A percentile compares a stretch with the other conserved stretches of the same genome.
Evolutionary conservation across 1,284 basidiomycete genomes (phyloP).

Genomic region (Ceratobasidium sp.): DNA sequence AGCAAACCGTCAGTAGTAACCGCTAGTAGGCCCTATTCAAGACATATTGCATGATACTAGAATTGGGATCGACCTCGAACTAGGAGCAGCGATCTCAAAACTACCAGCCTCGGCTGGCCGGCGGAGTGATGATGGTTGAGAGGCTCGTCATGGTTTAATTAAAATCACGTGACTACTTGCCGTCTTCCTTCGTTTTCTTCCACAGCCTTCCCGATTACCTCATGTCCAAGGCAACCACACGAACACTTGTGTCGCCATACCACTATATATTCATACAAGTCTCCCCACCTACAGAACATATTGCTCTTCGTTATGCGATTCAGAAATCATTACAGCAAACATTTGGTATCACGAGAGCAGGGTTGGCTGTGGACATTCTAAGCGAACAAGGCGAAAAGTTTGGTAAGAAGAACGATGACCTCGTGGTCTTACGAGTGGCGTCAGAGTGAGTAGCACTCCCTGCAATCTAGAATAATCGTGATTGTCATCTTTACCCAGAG

Average conservation of each 20-base stretch:
- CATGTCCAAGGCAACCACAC: background rate
- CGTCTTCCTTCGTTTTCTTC: too few species aligned
- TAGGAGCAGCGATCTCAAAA: too few species aligned
- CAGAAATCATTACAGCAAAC: slow-evolving; percentile 36
- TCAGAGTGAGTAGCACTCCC: slow-evolving; percentile 21
- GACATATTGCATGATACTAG: too few species aligned
- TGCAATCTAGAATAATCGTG: too few species aligned
- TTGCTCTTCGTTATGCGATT: slow-evolving; percentile 36
- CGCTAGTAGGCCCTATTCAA: too few species aligned
- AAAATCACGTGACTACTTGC: background rate
- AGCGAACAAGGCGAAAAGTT: background rate
- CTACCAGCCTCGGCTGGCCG: too few species aligned
- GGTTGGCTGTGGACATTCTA: slow-evolving; percentile 19
- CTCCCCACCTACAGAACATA: slow-evolving; percentile 31
- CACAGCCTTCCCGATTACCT: too few species aligned
- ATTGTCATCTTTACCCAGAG: background rate
- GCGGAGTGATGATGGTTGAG: too few species aligned
- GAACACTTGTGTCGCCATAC: slow-evolving; percentile 16
- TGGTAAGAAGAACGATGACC: background rate
- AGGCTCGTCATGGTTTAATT: too few species aligned
- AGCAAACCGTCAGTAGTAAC: too few species aligned
- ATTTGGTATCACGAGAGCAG: slow-evolving; percentile 37
- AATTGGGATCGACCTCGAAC: too few species aligned
- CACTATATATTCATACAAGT: slow-evolving; percentile 36
- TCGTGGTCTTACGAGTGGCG: slow-evolving; percentile 23